Evolutionary conservation across 805 yeast genomes (phyloP).

Genomic region (Starmera caribaea): DNA sequence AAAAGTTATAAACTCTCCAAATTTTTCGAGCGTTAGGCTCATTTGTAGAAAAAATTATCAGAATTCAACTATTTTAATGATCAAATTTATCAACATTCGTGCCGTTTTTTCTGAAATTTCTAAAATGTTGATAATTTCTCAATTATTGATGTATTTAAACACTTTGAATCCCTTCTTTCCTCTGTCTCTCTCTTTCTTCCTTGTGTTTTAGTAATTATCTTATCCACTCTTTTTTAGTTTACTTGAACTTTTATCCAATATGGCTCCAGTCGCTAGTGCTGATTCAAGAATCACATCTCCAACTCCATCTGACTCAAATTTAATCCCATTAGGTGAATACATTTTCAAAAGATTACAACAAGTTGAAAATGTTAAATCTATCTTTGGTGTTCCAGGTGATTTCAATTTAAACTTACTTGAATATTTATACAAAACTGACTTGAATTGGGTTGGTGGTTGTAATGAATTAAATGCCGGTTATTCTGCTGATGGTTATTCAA

Average conservation of each 20-base stretch:
- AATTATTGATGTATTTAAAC: no score
- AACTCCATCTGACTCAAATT: not conserved
- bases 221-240: not conserved
- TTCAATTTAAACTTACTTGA: constrained; percentile 62
- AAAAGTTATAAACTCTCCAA: no score
- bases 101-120: no score
- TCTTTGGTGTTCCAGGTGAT: constrained; percentile 79
- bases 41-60: no score
- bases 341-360: constrained; percentile 47
- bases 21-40: no score
- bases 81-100: no score
- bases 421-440: constrained; percentile 43
- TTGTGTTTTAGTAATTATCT: no score
- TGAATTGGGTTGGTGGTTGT: constrained; percentile 76
- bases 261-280: constrained; percentile 6
- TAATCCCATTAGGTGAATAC: constrained; percentile 53
- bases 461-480: constrained; percentile 88
- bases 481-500: constrained; percentile 83
- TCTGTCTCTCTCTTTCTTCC: no score
- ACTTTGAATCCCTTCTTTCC: no score
- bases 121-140: no score
- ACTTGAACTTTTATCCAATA: no score
- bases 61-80: no score
- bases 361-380: constrained; percentile 42
- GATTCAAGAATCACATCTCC: not conserved